Conservation (phyloP, 2,329 filamentous ascomycete genomes). For the Trichophyton equinum region DNA sequence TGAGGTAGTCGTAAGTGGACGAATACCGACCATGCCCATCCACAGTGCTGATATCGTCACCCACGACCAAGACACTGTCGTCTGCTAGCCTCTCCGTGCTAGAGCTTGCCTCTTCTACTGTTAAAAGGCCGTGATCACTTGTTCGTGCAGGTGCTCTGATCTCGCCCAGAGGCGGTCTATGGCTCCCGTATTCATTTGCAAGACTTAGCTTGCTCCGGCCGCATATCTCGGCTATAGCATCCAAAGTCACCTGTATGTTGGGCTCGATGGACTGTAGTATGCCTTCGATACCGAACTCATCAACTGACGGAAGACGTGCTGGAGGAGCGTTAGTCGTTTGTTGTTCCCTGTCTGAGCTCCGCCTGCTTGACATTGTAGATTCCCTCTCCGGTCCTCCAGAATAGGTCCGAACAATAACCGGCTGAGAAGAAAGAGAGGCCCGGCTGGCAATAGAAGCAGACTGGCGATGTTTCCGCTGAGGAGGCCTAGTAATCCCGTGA, state of each 20-base stretch:
- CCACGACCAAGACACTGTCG: conserved; percentile 27
- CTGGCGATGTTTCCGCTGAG: conserved; percentile 19
- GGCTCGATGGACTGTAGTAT: conserved; percentile 46
- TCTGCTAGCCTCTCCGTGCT: conserved; percentile 26
- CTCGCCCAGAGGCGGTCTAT: conserved; percentile 49
- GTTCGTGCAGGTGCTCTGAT: conserved; percentile 31
- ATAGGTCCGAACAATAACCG: conserved; percentile 34
- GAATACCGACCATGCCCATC: conserved; percentile 27
- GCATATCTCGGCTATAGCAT: conserved; percentile 52
- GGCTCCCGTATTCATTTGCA: conserved; percentile 50
- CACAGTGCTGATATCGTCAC: conserved; percentile 28
- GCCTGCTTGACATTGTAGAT: conserved; percentile 24
- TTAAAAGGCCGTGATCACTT: conserved; percentile 20
- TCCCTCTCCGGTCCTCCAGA: conserved; percentile 26
- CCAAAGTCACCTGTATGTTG: conserved; percentile 45
- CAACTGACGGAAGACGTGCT: conserved; percentile 33
- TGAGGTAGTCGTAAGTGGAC: conserved; percentile 28
- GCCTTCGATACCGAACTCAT: conserved; percentile 44
- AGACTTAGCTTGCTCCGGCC: conserved; percentile 49
- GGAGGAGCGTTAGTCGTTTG: conserved; percentile 15
- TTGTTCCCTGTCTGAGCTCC: conserved; percentile 13
- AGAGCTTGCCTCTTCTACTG: conserved; percentile 34
- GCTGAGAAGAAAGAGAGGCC: conserved; percentile 26
- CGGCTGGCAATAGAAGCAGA: conserved; percentile 15
- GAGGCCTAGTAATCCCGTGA: conserved; percentile 19